Conservation (phyloP, 805 yeast genomes). For the Maudiozyma serrabonitensis region DNA sequence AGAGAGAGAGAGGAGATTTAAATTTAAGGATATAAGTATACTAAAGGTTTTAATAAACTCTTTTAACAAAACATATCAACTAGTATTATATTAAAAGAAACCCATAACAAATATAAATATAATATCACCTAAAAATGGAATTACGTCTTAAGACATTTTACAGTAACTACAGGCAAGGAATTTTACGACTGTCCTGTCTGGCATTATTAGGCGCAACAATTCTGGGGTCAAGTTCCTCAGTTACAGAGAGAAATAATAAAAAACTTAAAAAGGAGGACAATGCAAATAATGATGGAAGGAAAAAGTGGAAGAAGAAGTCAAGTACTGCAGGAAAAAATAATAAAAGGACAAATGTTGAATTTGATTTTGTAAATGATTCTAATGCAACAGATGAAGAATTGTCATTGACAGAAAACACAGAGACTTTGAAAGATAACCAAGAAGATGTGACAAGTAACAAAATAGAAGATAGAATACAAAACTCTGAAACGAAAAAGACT, state of each 20-base stretch:
- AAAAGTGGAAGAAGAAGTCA: slow-evolving; percentile 5
- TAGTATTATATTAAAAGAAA: no score
- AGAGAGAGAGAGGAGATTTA: no score
- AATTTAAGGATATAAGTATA: no score
- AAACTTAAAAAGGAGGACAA: slow-evolving; percentile 4
- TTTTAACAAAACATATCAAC: no score
- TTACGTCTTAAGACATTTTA: slow-evolving; percentile 9
- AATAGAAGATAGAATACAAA: neutral
- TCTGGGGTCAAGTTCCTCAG: slow-evolving; percentile 7
- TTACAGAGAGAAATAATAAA: neutral
- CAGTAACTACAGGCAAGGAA: slow-evolving; percentile 19
- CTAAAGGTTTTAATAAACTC: neutral
- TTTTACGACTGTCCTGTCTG: slow-evolving; percentile 23
- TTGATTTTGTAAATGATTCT: slow-evolving; percentile 6
- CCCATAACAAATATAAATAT: neutral
- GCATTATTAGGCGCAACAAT: slow-evolving; percentile 19
- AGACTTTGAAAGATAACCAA: slow-evolving; percentile 4
- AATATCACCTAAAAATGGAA: neutral
- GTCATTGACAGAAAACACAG: neutral
- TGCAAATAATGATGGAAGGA: neutral
- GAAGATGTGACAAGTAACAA: slow-evolving; percentile 3
- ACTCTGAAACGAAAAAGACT: neutral
- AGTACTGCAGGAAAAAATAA: slow-evolving; percentile 1
- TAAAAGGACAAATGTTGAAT: slow-evolving; percentile 2
- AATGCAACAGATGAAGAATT: neutral